phyloP scores from a whole-genome alignment of 2,329 filamentous ascomycete genomes.

The Fusarium albosuccineum region DNA sequence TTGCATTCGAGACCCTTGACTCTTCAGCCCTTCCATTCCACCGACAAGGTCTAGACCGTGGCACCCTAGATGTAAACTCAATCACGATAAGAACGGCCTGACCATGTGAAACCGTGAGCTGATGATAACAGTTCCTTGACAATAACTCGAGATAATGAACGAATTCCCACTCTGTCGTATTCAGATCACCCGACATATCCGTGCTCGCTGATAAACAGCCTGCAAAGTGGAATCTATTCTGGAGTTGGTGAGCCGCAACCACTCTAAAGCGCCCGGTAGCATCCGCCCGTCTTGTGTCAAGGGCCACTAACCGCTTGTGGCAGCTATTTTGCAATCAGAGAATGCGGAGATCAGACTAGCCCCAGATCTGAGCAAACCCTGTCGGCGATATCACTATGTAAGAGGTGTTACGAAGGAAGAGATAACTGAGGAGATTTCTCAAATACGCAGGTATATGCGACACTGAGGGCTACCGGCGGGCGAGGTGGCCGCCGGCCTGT shows the following conservation, averaged over 20 bases:
- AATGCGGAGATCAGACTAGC: slow-evolving; percentile 22
- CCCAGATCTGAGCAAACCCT: slow-evolving; percentile 12
- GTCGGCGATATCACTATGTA: slow-evolving; percentile 29
- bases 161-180: background rate
- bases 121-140: background rate
- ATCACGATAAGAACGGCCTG: background rate
- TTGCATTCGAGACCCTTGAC: background rate
- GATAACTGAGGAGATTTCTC: background rate
- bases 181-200: background rate
- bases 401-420: slow-evolving; percentile 1
- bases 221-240: slow-evolving; percentile 9
- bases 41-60: background rate
- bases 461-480: background rate
- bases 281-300: background rate
- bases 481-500: background rate
- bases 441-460: background rate
- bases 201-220: background rate
- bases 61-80: background rate
- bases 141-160: slow-evolving; percentile 8
- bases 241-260: slow-evolving; percentile 10
- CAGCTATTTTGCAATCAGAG: slow-evolving; percentile 29
- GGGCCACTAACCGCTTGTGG: slow-evolving; percentile 29
- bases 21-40: slow-evolving; percentile 3
- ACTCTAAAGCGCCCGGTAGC: slow-evolving; percentile 7
- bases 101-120: background rate